Conservation (phyloP, 345 rosid genomes). For the Heritiera fomes region DNA sequence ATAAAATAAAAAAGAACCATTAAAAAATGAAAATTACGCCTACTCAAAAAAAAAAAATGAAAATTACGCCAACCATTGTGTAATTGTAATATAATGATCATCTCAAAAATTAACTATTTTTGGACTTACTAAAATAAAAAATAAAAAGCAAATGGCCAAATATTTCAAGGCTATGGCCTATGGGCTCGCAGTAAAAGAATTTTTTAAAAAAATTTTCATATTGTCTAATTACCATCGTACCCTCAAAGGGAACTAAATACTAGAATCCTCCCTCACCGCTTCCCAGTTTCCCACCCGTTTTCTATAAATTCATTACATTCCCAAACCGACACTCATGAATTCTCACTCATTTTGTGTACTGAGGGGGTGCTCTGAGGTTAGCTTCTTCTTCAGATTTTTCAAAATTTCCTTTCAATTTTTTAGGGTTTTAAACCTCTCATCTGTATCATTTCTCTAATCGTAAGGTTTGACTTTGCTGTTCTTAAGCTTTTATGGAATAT, state of each 20-base stretch:
- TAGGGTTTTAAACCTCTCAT: background rate
- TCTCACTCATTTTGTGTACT: background rate
- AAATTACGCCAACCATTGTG: too few species aligned
- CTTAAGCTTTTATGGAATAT: background rate
- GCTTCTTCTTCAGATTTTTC: background rate
- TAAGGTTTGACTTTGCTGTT: background rate
- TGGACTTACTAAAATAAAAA: too few species aligned
- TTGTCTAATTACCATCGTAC: background rate
- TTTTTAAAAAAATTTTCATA: too few species aligned
- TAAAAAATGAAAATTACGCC: too few species aligned
- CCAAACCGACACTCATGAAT: background rate
- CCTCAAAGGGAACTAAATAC: background rate
- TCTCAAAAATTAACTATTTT: too few species aligned
- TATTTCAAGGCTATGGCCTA: background rate
- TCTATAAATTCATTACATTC: background rate
- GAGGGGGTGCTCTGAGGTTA: constrained; percentile 19
- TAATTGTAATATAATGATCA: too few species aligned
- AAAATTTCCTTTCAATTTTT: background rate
- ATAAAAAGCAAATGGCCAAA: background rate
- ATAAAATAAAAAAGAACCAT: too few species aligned
- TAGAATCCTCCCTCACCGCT: background rate
- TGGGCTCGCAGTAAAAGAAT: too few species aligned
- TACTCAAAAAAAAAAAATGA: too few species aligned
- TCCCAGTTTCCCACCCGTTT: background rate
- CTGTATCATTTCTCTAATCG: background rate